A percentile compares a stretch with the other conserved stretches of the same genome.
These are phyloP conservation scores for Pulchroboletus neoregius DNA, from an alignment of 1,284 basidiomycete species.

Conservation along the genomic window DNA sequence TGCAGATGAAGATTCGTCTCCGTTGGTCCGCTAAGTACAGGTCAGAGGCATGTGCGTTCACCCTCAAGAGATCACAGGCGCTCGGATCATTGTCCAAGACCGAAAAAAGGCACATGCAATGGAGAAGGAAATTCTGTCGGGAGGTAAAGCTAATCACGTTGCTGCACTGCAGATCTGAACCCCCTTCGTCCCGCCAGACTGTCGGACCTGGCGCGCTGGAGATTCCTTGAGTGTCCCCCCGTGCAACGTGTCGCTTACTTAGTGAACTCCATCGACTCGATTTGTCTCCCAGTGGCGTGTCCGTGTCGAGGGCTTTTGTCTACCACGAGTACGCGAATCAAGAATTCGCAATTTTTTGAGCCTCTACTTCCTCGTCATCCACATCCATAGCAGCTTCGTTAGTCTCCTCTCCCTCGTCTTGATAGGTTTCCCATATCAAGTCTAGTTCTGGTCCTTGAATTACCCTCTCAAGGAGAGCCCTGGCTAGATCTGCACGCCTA, in stretches of 20 bases:
- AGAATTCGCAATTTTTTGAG: constrained; percentile 25
- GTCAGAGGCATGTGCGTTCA: constrained; percentile 52
- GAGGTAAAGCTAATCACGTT: constrained; percentile 28
- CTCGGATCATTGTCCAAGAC: constrained; percentile 28
- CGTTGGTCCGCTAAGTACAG: constrained; percentile 47
- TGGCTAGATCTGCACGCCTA: constrained; percentile 51
- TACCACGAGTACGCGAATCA: constrained; percentile 11
- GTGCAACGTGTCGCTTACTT: neutral
- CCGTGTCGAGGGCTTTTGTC: too few relatives aligned
- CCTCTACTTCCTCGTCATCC: constrained; percentile 33
- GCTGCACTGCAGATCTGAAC: constrained; percentile 3
- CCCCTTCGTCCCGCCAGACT: constrained; percentile 13
- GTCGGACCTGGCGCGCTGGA: constrained; percentile 20
- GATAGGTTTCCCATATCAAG: constrained; percentile 65
- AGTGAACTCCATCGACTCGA: neutral
- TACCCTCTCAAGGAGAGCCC: constrained; percentile 66
- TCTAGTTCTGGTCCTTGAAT: constrained; percentile 76
- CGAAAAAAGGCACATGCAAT: constrained; percentile 35
- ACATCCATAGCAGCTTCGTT: constrained; percentile 52
- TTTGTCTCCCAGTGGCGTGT: neutral
- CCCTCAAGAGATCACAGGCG: constrained; percentile 42
- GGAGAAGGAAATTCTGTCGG: constrained; percentile 44
- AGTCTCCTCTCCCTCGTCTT: constrained; percentile 44
- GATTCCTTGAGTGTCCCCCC: constrained; percentile 10
- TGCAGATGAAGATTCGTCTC: constrained; percentile 39